phyloP scores from a whole-genome alignment of 2,329 filamentous ascomycete species.

The Aspergillus costaricaensis region DNA sequence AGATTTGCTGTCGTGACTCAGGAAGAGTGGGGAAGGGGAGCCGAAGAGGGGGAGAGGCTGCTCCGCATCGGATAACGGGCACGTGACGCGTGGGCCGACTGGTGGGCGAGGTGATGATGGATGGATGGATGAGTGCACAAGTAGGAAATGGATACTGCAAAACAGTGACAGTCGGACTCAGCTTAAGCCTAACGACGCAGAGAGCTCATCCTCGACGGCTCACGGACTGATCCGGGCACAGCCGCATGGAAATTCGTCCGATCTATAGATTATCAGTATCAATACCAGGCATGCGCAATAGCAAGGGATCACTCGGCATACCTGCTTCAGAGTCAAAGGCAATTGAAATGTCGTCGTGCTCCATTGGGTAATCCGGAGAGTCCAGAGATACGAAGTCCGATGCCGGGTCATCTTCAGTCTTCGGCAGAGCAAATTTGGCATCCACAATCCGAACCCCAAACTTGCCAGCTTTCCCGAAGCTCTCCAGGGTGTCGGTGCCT shows the following conservation, averaged over 20 bases:
- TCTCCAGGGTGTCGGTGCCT: slow-evolving; percentile 80
- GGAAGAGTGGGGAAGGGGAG: neutral
- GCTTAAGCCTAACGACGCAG: slow-evolving; percentile 36
- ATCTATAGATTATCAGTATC: slow-evolving; percentile 26
- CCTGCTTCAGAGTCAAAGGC: slow-evolving; percentile 77
- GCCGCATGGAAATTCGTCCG: slow-evolving; percentile 41
- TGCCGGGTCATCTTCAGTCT: slow-evolving; percentile 52
- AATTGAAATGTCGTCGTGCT: slow-evolving; percentile 89
- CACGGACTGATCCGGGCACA: slow-evolving; percentile 41
- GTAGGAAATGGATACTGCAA: neutral
- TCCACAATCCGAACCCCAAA: slow-evolving; percentile 78
- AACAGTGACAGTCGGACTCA: neutral
- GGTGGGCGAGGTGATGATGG: neutral
- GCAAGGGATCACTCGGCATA: slow-evolving; percentile 47
- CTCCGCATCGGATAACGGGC: neutral
- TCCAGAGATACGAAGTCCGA: slow-evolving; percentile 81
- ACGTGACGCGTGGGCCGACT: slow-evolving; percentile 9
- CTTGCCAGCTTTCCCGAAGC: slow-evolving; percentile 64
- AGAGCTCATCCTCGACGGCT: slow-evolving; percentile 44
- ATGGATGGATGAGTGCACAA: neutral
- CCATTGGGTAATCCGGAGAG: slow-evolving; percentile 82
- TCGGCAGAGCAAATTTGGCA: slow-evolving; percentile 84
- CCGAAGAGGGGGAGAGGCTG: neutral
- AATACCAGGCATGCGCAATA: too few relatives aligned
- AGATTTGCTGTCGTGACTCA: neutral